phyloP scores from a whole-genome alignment of 495 filamentous ascomycete species.

The Penicillium bovifimosum region DNA sequence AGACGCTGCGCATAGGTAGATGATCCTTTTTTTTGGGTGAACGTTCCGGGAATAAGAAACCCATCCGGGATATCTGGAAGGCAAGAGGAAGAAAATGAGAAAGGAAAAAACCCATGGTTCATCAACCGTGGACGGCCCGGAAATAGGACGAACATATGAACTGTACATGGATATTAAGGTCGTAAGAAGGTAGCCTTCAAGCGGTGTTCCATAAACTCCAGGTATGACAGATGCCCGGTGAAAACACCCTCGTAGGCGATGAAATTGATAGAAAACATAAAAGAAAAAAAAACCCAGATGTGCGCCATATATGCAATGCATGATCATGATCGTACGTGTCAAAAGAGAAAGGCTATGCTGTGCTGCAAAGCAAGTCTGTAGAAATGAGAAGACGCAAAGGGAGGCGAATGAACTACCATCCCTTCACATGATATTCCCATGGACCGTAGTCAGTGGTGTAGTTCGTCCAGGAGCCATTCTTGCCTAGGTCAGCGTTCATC shows the following conservation, averaged over 20 bases:
- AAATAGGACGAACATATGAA: slow-evolving; percentile 25
- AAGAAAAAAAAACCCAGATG: slow-evolving; percentile 29
- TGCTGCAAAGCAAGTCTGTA: slow-evolving; percentile 15
- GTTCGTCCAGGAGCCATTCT: slow-evolving; percentile 59
- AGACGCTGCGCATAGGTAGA: slow-evolving; percentile 7
- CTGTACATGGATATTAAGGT: slow-evolving; percentile 43
- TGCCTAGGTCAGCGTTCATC: slow-evolving; percentile 35
- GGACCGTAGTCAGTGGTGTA: slow-evolving; percentile 58
- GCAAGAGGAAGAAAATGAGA: neutral
- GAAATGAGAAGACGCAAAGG: neutral
- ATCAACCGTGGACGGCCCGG: slow-evolving; percentile 16
- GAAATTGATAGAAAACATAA: slow-evolving; percentile 10
- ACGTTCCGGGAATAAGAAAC: slow-evolving; percentile 3
- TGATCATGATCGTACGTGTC: slow-evolving; percentile 44
- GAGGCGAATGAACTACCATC: slow-evolving; percentile 49
- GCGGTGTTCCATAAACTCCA: slow-evolving; percentile 15
- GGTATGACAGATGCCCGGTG: slow-evolving; percentile 15
- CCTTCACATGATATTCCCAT: slow-evolving; percentile 64
- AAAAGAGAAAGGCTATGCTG: slow-evolving; percentile 18
- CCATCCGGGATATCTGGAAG: slow-evolving; percentile 7
- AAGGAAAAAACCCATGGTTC: slow-evolving; percentile 4
- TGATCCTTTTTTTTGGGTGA: slow-evolving; percentile 13
- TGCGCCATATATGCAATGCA: slow-evolving; percentile 47
- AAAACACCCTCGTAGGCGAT: slow-evolving; percentile 18
- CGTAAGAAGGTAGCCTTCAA: slow-evolving; percentile 14